Conservation (phyloP, 148 eudicot species). For the Chenopodium suecicum region DNA sequence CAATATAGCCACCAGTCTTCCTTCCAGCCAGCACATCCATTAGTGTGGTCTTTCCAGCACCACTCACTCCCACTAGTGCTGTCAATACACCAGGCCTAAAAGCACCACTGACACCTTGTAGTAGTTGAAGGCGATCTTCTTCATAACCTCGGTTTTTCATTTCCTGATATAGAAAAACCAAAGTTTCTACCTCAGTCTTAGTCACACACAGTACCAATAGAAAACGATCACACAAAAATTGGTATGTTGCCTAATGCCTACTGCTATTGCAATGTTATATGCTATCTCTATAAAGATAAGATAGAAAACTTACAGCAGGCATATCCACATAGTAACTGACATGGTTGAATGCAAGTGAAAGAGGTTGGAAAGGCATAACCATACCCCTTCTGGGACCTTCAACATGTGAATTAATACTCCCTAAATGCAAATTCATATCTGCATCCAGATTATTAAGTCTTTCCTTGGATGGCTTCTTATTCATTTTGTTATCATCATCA, state of each 20-base stretch:
- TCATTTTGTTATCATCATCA: conserved; percentile 27
- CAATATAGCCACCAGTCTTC: conserved; percentile 64
- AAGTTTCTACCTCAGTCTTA: not conserved
- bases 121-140: conserved; percentile 53
- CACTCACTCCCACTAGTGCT: conserved; percentile 78
- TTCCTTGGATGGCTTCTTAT: conserved; percentile 12
- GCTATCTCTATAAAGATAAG: not conserved
- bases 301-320: conserved; percentile 53
- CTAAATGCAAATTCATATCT: conserved; percentile 17
- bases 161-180: conserved; percentile 40
- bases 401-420: conserved; percentile 19
- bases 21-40: conserved; percentile 77
- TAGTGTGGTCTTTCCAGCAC: conserved; percentile 77
- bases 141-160: conserved; percentile 53
- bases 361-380: conserved; percentile 67
- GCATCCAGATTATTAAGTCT: conserved; percentile 22
- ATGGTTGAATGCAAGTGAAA: conserved; percentile 60
- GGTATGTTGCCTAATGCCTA: not conserved
- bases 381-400: conserved; percentile 38
- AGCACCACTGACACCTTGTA: conserved; percentile 67
- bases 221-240: not conserved
- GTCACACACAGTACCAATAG: not conserved
- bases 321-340: conserved; percentile 60
- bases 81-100: conserved; percentile 74
- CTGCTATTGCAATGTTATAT: not conserved